These are phyloP conservation scores for Leptoxyphium fumago DNA, from an alignment of 2,329 filamentous ascomycete genomes.

Conservation along the genomic window DNA sequence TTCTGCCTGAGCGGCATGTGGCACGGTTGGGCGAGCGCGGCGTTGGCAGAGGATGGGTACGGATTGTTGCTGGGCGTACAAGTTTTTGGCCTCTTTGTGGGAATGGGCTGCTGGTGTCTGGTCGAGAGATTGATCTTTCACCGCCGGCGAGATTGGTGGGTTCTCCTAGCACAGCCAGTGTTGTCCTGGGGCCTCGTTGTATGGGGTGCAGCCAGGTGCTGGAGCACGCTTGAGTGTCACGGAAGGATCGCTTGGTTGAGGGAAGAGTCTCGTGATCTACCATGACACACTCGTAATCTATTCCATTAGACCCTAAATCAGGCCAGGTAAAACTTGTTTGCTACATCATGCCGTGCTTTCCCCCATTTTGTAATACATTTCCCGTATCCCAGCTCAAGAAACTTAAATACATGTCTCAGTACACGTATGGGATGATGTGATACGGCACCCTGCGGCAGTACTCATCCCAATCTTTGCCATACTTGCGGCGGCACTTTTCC, in stretches of 20 bases:
- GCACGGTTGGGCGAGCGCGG: constrained; percentile 9
- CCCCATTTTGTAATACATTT: too few species aligned
- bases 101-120: constrained; percentile 6
- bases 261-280: neutral
- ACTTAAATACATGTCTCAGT: constrained; percentile 33
- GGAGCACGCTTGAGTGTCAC: constrained; percentile 4
- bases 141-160: constrained; percentile 2
- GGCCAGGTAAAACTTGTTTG: too few species aligned
- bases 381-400: too few species aligned
- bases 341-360: too few species aligned
- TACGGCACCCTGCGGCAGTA: constrained; percentile 74
- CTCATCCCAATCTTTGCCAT: constrained; percentile 79
- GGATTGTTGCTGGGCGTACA: constrained; percentile 2
- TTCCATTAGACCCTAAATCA: too few species aligned
- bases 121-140: constrained; percentile 6
- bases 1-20: constrained; percentile 10
- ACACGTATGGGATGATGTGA: constrained; percentile 72
- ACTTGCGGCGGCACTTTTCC: constrained; percentile 80
- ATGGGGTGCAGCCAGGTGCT: constrained; percentile 4
- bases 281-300: too few species aligned
- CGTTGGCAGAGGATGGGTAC: constrained; percentile 2
- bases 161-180: constrained; percentile 2
- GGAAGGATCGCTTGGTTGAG: constrained; percentile 3
- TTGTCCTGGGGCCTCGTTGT: constrained; percentile 4
- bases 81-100: constrained; percentile 9